These are phyloP conservation scores for Leucosporidium creatinivorum DNA, from an alignment of 768 basidiomycete species.

Conservation along the genomic window DNA sequence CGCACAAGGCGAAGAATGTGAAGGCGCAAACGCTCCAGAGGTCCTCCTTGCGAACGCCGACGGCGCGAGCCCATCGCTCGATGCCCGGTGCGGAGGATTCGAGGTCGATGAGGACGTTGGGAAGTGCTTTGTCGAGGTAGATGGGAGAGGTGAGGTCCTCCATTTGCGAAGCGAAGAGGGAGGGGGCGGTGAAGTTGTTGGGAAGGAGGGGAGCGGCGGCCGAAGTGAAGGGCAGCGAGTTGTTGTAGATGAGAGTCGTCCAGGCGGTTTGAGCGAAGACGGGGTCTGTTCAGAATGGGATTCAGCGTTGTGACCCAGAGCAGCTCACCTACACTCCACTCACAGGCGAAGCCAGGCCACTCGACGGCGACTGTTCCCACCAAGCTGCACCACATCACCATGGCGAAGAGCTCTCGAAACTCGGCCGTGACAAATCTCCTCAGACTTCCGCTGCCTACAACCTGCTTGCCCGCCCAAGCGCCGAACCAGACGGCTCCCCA, in stretches of 20 bases:
- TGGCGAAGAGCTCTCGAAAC: conserved; percentile 81
- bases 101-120: conserved; percentile 62
- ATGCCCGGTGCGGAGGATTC: conserved; percentile 54
- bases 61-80: conserved; percentile 69
- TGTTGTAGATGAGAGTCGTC: conserved; percentile 54
- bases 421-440: conserved; percentile 90
- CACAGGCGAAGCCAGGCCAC: conserved; percentile 89
- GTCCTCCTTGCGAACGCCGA: conserved; percentile 75
- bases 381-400: conserved; percentile 82
- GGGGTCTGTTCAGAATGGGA: conserved; percentile 61
- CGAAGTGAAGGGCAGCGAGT: conserved; percentile 21
- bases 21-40: conserved; percentile 68
- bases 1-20: conserved; percentile 66
- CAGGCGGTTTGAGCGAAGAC: conserved; percentile 78
- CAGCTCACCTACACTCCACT: conserved; percentile 39
- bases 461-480: conserved; percentile 82
- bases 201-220: conserved; percentile 12
- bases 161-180: conserved; percentile 67
- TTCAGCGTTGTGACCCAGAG: not conserved
- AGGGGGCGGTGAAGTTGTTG: conserved; percentile 19
- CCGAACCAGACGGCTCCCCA: conserved; percentile 83
- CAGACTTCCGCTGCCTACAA: conserved; percentile 75
- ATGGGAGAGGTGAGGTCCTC: conserved; percentile 63
- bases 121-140: conserved; percentile 59
- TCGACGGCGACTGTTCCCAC: conserved; percentile 88